These are phyloP conservation scores for Aspergillus fischeri DNA, from an alignment of 2,329 filamentous ascomycete species.

Conservation along the genomic window DNA sequence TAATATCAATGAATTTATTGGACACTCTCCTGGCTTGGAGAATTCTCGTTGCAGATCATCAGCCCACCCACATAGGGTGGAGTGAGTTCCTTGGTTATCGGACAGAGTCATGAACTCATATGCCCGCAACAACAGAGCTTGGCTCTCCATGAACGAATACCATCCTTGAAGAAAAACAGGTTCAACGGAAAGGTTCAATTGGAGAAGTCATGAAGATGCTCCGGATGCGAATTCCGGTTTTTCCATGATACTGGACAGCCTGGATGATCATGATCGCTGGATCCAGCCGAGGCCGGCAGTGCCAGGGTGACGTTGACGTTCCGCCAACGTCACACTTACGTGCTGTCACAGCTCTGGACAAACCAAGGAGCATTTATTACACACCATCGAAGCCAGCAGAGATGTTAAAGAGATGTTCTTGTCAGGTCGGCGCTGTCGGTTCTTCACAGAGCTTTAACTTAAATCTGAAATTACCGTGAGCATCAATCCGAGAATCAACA, in stretches of 20 bases:
- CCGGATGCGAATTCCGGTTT: constrained; percentile 1
- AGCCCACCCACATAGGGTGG: not conserved
- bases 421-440: not conserved
- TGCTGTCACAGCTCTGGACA: not conserved
- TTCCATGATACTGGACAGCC: not conserved
- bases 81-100: not conserved
- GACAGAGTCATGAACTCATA: not conserved
- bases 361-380: not conserved
- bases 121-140: not conserved
- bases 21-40: too few relatives aligned
- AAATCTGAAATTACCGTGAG: not conserved
- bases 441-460: not conserved
- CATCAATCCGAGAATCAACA: constrained; percentile 5
- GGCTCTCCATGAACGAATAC: not conserved
- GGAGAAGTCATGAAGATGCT: not conserved
- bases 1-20: not conserved
- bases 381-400: not conserved
- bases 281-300: constrained; percentile 1
- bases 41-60: not conserved
- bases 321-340: constrained; percentile 7
- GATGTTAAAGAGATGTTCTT: not conserved
- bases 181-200: not conserved
- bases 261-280: not conserved
- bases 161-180: not conserved
- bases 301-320: constrained; percentile 12